Base-by-base conservation (phyloP, 1,139 yeast genomes). In the Debaryomyces psychrophilus region DNA sequence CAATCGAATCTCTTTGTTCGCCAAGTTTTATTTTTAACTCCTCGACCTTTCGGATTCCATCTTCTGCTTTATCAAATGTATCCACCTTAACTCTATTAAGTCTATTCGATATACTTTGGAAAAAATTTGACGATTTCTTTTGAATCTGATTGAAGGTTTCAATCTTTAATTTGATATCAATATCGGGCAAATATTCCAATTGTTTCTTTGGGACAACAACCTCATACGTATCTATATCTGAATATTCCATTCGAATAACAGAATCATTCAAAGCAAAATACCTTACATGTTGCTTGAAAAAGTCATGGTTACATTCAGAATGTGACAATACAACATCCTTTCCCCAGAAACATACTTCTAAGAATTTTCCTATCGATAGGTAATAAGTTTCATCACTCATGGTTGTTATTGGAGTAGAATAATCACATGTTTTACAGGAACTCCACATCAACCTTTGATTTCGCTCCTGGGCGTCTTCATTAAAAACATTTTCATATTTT, bases 321-420 rank as follows among this genome's bases (percentile, higher is more conserved):
- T 46, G 47, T 23, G 49, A 47, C 26, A 56, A 41, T 25, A 76
- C 69, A 62, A 75, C 71, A 47, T 70, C 66, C 27, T 69, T 65
- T 43, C 95, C 90, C 87, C 95, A 90, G 60, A 90, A 92, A 34
- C 87, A 75, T 23, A 92, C 69, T 65, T 95, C 98, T 38, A 95
- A 72, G 59, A 88, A 95, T 60, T 93, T 95, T 0, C 99, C 99
- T 62, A 95, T 83, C 0, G 98, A 92, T 53, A 85, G 84, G 59
- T 86, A 90, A 85, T 95, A 92, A 0, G 97, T 85, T 25, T 85
- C 86, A 45, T 90, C 93, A 56, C 89, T 87, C 87, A 95, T 82
- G n/a, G 90, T 88, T 20, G 84, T 70, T 11, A 88, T 83, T 0
- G 97, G 95, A 3, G 96, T 85, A 0, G 87, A 76, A 39, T 76